Evolutionary conservation across 306 rosid genomes (phyloP).

Genomic region (Rosa persica): DNA sequence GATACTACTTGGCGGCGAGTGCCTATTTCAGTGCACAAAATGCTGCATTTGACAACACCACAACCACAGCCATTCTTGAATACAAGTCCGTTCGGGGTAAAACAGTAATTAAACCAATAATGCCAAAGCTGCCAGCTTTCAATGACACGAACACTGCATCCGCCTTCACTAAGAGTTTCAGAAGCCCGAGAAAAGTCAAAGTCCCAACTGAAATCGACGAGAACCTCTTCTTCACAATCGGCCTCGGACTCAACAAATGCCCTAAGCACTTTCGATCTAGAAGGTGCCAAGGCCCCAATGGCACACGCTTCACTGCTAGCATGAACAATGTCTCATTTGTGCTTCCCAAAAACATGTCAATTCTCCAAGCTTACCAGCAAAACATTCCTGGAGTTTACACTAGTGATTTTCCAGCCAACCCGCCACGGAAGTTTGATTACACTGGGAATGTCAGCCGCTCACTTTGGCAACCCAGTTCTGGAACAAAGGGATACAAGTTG

Average conservation of each 20-base stretch:
- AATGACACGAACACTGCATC: constrained; percentile 80
- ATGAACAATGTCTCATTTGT: constrained; percentile 27
- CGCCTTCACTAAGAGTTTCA: constrained; percentile 38
- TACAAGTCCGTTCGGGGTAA: constrained; percentile 52
- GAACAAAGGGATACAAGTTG: constrained; percentile 22
- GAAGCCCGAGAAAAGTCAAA: neutral
- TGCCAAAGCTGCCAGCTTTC: constrained; percentile 67
- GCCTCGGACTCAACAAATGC: constrained; percentile 7
- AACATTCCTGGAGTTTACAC: constrained; percentile 20
- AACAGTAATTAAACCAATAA: constrained; percentile 33
- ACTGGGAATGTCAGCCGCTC: neutral
- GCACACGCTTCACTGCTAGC: constrained; percentile 8
- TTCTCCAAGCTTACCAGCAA: constrained; percentile 15
- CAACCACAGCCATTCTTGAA: constrained; percentile 81
- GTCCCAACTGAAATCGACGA: constrained; percentile 21
- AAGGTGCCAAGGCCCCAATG: neutral
- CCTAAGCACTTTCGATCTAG: neutral
- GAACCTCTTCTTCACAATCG: constrained; percentile 17
- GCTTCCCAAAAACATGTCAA: constrained; percentile 11
- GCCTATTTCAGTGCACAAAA: constrained; percentile 73
- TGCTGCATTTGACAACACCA: constrained; percentile 70
- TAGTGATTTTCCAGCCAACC: constrained; percentile 20
- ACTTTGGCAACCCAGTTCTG: neutral
- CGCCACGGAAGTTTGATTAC: constrained; percentile 12
- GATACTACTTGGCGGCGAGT: constrained; percentile 20